Evolutionary conservation across 2,329 filamentous ascomycete species (phyloP), one percentile per base, ranked within the genome.

Genomic region (Cladosporium sp.): DNA sequence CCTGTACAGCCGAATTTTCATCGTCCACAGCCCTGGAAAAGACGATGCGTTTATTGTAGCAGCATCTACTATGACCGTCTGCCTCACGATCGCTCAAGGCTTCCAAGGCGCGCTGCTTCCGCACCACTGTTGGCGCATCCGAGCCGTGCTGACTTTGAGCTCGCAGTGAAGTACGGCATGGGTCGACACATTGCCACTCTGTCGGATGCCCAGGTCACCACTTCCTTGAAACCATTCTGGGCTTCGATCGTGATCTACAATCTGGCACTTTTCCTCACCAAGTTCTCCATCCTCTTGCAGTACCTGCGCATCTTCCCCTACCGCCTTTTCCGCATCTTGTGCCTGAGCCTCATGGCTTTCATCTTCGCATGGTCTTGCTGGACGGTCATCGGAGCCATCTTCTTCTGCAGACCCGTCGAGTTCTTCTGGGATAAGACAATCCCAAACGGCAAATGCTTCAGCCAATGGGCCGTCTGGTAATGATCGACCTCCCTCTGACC

Each of bases 391-490:
- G 78, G 73, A 31, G 76, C 75, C 8, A 75, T 78, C 40, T 75
- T 82, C 66, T 77, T 79, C 37, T 82, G 81, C 68, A 72, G 73
- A 1, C 81, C 81, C 0, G 73, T 81, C 11, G 68, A 75, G 11
- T 78, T 73, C 59, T 82, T 80, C 70, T 83, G 81, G 81, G 70
- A 78, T 49, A 69, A 70, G 8, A 65, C 56, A 18, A 68, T 73
- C 8, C 61, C 61, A 21, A 70, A 77, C 33, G 64, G 70, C 69
- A 72, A 70, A 60, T 84, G 82, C 67, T 57, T 83, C 52, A 73
- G 73, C 50, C 74, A 76, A 33, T 74, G 78, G 28, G 75, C 74
- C 0, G 71, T 82, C 10, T 82, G 81, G 81, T 81, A 66, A 53
- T 68, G 44, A 5, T 1, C 16, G 18, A 35, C 33, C 58, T 50